Evolutionary conservation across 192 early-diverging fungal species (phyloP).

Genomic region (Coemansia sp.): DNA sequence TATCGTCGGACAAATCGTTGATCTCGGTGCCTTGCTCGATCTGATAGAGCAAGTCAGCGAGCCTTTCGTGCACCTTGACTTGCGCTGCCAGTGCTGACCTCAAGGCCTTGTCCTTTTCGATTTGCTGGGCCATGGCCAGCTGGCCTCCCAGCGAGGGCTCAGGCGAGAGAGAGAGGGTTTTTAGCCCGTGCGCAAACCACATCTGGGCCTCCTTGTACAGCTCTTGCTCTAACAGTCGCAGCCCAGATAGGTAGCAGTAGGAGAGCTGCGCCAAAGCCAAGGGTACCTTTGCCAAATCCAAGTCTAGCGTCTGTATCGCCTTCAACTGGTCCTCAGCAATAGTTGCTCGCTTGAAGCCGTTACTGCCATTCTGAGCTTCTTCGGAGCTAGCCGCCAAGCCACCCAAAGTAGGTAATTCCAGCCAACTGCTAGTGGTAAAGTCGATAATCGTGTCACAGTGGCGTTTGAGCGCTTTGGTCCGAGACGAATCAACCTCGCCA

Average conservation of each 20-base stretch:
- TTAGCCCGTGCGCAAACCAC: slow-evolving; percentile 32
- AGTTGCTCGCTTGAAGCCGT: not conserved
- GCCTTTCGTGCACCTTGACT: slow-evolving; percentile 16
- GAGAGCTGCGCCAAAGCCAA: slow-evolving; percentile 21
- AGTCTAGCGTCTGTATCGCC: slow-evolving; percentile 1
- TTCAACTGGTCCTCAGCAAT: slow-evolving; percentile 24
- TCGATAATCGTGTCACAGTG: not conserved
- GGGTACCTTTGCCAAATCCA: slow-evolving; percentile 8
- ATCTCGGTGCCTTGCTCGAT: slow-evolving; percentile 7
- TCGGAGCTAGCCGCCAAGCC: not conserved
- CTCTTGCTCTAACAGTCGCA: slow-evolving; percentile 35
- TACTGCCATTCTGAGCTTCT: not conserved
- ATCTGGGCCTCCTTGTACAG: slow-evolving; percentile 16
- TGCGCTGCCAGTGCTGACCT: slow-evolving; percentile 14
- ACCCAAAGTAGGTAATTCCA: not conserved
- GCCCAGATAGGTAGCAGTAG: slow-evolving; percentile 36
- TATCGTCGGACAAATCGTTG: slow-evolving; percentile 11
- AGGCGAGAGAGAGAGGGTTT: not conserved
- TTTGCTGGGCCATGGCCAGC: slow-evolving; percentile 16
- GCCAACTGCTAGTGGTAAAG: slow-evolving; percentile 11
- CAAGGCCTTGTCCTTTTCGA: slow-evolving; percentile 35
- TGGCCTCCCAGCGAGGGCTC: not conserved
- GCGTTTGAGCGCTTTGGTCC: not conserved
- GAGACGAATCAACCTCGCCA: not conserved
- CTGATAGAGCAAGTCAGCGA: slow-evolving; percentile 18